Base-by-base conservation (phyloP, 2,329 filamentous ascomycete species). In the Fusarium solani-melongenae region DNA sequence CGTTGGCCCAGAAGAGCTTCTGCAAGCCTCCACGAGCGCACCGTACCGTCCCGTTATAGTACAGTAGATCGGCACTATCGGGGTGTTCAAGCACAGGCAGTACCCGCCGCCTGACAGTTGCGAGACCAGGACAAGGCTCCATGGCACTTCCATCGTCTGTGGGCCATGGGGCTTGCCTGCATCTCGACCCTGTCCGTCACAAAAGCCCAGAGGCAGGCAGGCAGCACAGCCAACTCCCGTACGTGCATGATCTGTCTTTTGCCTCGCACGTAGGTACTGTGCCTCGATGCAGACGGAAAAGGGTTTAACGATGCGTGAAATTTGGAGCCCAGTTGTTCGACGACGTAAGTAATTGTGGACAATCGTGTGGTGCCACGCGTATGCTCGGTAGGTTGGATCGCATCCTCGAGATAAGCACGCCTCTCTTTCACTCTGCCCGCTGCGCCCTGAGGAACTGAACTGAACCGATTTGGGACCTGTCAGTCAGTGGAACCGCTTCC, bases 241-340 rank as follows among this genome's bases (percentile, higher is more conserved):
- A 31, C 69, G 62, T 76, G 73, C 75, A 76, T 73, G 67, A 73
- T 74, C 67, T 66, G 53, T 65, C 64, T 46, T 46, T 56, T 69
- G 60, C 65, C 53, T 64, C 41, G 64, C 51, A 51, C 46, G 24
- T 29, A 49, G 39, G 39, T 38, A 31, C 29, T 31, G 29, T 31
- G 29, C 29, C 29, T 36, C 24, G 17, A 31, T 17, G 24, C n/a
- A 31, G 11, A 51, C 24, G 31, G 27, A 56, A 34, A 24, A 46
- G 14, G 12, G 14, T 15, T 24, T 46, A 51, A 27, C 8, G 22
- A 51, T 65, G 69, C n/a, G 56, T 66, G 51, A 64, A 49, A 63
- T 65, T 70, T 62, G 72, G 72, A 51, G 58, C 51, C 63, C 49
- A 49, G 64, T 62, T 57, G 64, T 58, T 63, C 20, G 24, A 51